Base-by-base conservation (phyloP, 495 filamentous ascomycete genomes). In the Daldinia decipiens region DNA sequence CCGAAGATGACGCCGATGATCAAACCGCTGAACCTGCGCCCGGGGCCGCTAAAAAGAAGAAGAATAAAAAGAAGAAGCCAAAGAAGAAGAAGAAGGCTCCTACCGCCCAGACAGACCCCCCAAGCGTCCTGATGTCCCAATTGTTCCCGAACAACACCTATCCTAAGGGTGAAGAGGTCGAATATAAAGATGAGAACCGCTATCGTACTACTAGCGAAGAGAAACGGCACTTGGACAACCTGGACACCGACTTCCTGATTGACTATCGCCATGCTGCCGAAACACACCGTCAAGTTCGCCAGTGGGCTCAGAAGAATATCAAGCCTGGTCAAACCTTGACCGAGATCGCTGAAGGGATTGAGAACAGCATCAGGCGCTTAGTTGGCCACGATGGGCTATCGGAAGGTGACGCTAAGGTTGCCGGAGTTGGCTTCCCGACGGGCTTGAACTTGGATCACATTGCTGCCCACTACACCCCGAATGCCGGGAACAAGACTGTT, bases 181-280 rank as follows among this genome's bases (percentile, higher is more conserved):
- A 94, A 68, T 90, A 90, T 61, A 78, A 83, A 67, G 85, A 93
- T 73, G 92, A 95, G 65, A 96, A 95, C 77, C 77, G 85, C 50
- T 91, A 90, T 76, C 92, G 93, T 59, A 95, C 90, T 27, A 97
- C 93, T 29, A 88, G 85, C 76, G 93, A 95, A 80, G 93, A 97
- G 83, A 92, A 94, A 81, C 88, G 93, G 59, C 92, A 95, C 73
- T 82, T 95, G 34, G 91, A 94, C 76, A 90, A 90, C 73, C 86
- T 94, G 81, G 89, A 94, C 80, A 91, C 87, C 75, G 92, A 95
- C 59, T 97, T 94, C 81, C 79, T 97, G 59, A 87, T 84, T 38
- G 93, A 97, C 74, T 97, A 96, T 76, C 91, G 94, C 70, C 88
- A 97, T 59, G 94, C 88, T 61, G 91, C 93, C 34, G 94, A 97